phyloP scores from a whole-genome alignment of 108 stramenopile species.

The Cyclotella distinguenda region DNA sequence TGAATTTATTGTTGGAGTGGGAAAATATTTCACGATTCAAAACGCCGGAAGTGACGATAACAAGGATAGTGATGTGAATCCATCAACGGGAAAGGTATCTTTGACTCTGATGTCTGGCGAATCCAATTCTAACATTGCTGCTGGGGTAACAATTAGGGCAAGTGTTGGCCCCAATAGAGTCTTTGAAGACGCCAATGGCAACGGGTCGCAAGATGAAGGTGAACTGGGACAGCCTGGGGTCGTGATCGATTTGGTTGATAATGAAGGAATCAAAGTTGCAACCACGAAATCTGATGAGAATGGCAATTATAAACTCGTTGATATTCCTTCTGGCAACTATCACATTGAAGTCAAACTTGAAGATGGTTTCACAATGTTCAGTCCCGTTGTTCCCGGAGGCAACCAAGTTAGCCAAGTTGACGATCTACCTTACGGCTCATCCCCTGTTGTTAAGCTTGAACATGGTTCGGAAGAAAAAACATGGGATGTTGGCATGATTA shows the following conservation, averaged over 20 bases:
- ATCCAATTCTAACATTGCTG: conserved; percentile 16
- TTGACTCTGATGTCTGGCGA: conserved; percentile 22
- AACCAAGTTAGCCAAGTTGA: conserved; percentile 28
- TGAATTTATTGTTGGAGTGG: conserved; percentile 4
- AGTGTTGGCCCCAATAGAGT: conserved; percentile 27
- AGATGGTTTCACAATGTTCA: conserved; percentile 21
- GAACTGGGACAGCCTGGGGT: conserved; percentile 25
- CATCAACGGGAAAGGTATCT: background rate
- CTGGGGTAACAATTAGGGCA: conserved; percentile 11
- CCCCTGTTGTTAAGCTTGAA: conserved; percentile 11
- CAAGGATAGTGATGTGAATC: conserved; percentile 27
- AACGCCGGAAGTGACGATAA: conserved; percentile 16
- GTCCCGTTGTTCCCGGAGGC: conserved; percentile 32
- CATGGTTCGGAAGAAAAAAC: conserved; percentile 8
- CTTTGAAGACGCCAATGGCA: conserved; percentile 27
- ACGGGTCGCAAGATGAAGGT: conserved; percentile 32
- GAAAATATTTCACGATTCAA: conserved; percentile 8
- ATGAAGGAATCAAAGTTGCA: conserved; percentile 1
- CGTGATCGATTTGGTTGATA: conserved; percentile 19
- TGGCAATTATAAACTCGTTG: conserved; percentile 18
- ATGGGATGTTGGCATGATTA: conserved; percentile 32
- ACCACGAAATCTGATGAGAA: conserved; percentile 24
- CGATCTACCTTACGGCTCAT: conserved; percentile 22
- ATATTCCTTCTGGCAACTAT: conserved; percentile 19
- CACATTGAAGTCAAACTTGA: conserved; percentile 20